Percentiles rank a stretch among this genome's conserved stretches.
These are phyloP conservation scores for Boletus subcaerulescens DNA, from an alignment of 768 basidiomycete species.

Conservation along the genomic window DNA sequence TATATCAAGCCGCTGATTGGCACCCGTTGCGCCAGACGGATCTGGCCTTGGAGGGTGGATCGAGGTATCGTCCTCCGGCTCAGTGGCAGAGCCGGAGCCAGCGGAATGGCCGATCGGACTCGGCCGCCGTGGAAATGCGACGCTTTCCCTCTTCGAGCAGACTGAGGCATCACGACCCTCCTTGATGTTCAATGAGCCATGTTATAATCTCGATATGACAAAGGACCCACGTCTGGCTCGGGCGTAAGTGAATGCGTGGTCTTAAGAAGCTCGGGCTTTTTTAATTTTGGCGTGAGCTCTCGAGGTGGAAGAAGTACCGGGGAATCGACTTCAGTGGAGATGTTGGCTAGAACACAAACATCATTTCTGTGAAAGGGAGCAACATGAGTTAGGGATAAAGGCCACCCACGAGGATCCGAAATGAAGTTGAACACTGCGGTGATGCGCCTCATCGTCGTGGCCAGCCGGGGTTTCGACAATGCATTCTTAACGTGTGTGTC, in stretches of 20 bases:
- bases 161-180: conserved; percentile 3
- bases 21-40: neutral
- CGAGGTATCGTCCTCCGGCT: conserved; percentile 23
- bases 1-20: conserved; percentile 12
- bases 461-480: conserved; percentile 63
- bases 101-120: conserved; percentile 12
- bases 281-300: conserved; percentile 17
- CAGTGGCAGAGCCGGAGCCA: conserved; percentile 28
- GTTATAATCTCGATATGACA: neutral
- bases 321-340: conserved; percentile 44
- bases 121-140: conserved; percentile 1
- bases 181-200: conserved; percentile 15
- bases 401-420: conserved; percentile 59
- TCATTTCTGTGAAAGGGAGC: conserved; percentile 11
- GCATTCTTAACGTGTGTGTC: conserved; percentile 74
- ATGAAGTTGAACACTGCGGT: conserved; percentile 69
- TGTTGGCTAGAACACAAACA: conserved; percentile 41
- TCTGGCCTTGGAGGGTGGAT: neutral
- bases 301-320: conserved; percentile 39
- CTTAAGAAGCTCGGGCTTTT: conserved; percentile 1
- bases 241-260: conserved; percentile 4
- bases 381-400: conserved; percentile 5
- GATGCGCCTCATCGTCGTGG: conserved; percentile 66
- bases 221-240: conserved; percentile 21
- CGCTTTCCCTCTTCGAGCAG: conserved; percentile 3